Conservation (phyloP, 2,329 filamentous ascomycete species). For the Sarocladium strictum region DNA sequence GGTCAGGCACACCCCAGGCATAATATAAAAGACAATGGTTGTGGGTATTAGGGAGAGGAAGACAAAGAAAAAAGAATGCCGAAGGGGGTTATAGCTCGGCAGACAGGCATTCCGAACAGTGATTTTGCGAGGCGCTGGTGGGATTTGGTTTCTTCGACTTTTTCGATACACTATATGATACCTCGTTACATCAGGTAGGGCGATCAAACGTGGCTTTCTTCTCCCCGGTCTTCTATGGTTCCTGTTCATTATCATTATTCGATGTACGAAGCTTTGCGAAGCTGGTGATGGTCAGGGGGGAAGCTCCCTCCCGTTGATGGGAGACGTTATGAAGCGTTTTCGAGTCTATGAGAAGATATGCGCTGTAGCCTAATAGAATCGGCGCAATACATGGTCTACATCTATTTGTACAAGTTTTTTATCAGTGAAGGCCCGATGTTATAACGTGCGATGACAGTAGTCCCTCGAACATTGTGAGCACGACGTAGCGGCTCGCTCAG, state of each 20-base stretch:
- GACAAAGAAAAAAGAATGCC: background rate
- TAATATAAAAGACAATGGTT: background rate
- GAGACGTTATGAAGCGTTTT: too few relatives aligned
- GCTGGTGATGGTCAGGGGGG: too few relatives aligned
- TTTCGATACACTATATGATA: slow-evolving; percentile 8
- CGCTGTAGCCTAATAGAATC: too few relatives aligned
- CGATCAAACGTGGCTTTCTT: background rate
- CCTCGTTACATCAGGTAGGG: slow-evolving; percentile 8
- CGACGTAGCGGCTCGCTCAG: too few relatives aligned
- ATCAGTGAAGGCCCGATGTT: too few relatives aligned
- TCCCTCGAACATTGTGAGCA: too few relatives aligned
- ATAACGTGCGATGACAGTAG: too few relatives aligned
- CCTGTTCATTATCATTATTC: too few relatives aligned
- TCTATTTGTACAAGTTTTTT: background rate
- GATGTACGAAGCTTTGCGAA: too few relatives aligned
- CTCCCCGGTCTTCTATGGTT: background rate
- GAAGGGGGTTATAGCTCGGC: background rate
- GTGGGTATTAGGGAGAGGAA: background rate
- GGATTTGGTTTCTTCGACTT: background rate
- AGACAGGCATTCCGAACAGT: background rate
- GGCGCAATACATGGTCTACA: background rate
- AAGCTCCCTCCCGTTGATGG: too few relatives aligned
- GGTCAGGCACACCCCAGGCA: background rate
- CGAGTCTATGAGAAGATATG: too few relatives aligned
- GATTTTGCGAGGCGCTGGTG: slow-evolving; percentile 8